These are phyloP conservation scores for Zygoascus bituminiphila DNA, from an alignment of 805 yeast species.

Conservation along the genomic window DNA sequence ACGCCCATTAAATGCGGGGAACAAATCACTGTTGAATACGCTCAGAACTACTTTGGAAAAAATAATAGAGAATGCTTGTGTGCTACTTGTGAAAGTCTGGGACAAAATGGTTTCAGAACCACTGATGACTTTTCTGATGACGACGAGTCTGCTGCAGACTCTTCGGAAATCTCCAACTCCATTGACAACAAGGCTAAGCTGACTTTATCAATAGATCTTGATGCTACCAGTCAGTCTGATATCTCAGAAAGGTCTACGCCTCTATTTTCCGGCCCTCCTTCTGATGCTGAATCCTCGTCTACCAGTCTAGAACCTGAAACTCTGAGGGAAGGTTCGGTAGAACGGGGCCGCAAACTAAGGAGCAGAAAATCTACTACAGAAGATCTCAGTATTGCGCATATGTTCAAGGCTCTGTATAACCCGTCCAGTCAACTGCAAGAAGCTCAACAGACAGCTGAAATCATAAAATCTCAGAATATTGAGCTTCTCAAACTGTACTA, in stretches of 20 bases:
- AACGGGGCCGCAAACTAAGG: background rate
- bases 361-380: background rate
- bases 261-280: slow-evolving; percentile 5
- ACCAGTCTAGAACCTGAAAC: slow-evolving; percentile 15
- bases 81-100: slow-evolving; percentile 33
- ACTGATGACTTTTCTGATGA: background rate
- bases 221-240: background rate
- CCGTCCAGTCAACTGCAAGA: background rate
- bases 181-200: background rate
- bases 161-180: background rate
- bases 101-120: slow-evolving; percentile 25
- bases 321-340: background rate
- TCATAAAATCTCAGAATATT: background rate
- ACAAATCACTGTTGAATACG: slow-evolving; percentile 39
- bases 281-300: slow-evolving; percentile 4
- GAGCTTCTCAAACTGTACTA: slow-evolving; percentile 4
- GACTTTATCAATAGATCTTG: background rate
- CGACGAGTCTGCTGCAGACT: background rate
- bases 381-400: background rate
- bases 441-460: background rate
- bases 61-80: slow-evolving; percentile 38
- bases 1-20: slow-evolving; percentile 36
- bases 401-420: background rate
- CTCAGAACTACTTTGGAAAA: slow-evolving; percentile 37
- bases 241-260: slow-evolving; percentile 4